These are phyloP conservation scores for Herpotrichia juniperi DNA, from an alignment of 2,329 filamentous ascomycete species.

Conservation along the genomic window DNA sequence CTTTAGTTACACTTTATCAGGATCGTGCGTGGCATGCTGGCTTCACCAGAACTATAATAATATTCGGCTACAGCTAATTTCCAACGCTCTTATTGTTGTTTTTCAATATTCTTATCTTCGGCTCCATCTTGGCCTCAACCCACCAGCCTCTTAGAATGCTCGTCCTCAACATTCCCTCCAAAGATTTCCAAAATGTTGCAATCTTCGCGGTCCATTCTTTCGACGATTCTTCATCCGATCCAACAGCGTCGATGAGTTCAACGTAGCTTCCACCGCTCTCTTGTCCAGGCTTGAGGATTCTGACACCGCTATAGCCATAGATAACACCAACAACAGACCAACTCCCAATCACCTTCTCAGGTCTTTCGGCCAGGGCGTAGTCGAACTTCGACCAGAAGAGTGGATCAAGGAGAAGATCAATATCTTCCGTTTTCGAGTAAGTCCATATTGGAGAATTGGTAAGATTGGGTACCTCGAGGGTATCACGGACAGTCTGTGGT, in stretches of 20 bases:
- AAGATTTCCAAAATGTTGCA: slow-evolving; percentile 26
- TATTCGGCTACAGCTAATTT: no score
- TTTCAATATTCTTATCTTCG: slow-evolving; percentile 59
- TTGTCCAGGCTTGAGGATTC: slow-evolving; percentile 53
- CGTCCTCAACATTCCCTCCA: slow-evolving; percentile 43
- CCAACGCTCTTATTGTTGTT: no score
- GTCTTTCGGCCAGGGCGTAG: slow-evolving; percentile 62
- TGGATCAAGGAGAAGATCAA: slow-evolving; percentile 52
- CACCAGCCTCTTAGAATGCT: slow-evolving; percentile 58
- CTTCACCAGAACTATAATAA: not conserved
- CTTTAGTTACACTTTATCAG: no score
- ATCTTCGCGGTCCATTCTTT: slow-evolving; percentile 22
- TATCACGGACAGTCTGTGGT: slow-evolving; percentile 32
- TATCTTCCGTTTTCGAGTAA: slow-evolving; percentile 67
- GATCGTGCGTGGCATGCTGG: no score
- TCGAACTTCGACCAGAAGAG: slow-evolving; percentile 65
- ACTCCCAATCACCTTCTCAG: slow-evolving; percentile 53
- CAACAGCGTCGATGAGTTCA: slow-evolving; percentile 11
- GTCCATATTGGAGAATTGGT: slow-evolving; percentile 49
- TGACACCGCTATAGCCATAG: slow-evolving; percentile 58
- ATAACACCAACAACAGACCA: slow-evolving; percentile 61
- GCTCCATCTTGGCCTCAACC: slow-evolving; percentile 60
- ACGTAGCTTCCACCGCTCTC: slow-evolving; percentile 24
- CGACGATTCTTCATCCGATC: slow-evolving; percentile 18
- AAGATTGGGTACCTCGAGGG: slow-evolving; percentile 26